Conservation (phyloP, 768 basidiomycete genomes). For the Pulveroboletus sp. region DNA sequence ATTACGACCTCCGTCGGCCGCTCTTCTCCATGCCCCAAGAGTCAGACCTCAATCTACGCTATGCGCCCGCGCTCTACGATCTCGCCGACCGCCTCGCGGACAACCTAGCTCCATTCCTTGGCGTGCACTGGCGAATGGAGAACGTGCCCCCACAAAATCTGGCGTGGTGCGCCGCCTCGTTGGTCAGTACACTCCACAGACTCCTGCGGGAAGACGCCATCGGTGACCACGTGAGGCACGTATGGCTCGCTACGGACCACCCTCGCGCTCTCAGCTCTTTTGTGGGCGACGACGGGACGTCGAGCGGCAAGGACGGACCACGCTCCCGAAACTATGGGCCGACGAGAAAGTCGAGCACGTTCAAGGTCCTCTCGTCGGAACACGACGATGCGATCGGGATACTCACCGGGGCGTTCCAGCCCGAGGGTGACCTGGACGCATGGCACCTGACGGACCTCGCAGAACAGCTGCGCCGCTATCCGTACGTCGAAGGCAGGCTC, state of each 20-base stretch:
- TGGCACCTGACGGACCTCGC: conserved; percentile 44
- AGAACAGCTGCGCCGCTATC: conserved; percentile 31
- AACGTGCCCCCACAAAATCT: conserved; percentile 41
- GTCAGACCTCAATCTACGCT: conserved; percentile 34
- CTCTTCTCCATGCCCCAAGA: conserved; percentile 35
- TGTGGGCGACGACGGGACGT: neutral
- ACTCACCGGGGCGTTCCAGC: conserved; percentile 41
- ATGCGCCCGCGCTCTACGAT: conserved; percentile 40
- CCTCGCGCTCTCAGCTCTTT: conserved; percentile 24
- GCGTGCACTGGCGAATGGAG: conserved; percentile 59
- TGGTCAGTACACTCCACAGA: conserved; percentile 41
- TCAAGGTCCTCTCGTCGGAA: conserved; percentile 37
- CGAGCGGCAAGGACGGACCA: neutral
- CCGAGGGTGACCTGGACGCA: conserved; percentile 35
- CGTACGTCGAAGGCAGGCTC: conserved; percentile 21
- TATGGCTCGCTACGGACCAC: conserved; percentile 60
- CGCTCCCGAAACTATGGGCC: neutral
- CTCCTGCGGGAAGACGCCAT: conserved; percentile 31
- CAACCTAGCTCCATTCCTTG: conserved; percentile 39
- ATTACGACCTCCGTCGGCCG: conserved; percentile 49
- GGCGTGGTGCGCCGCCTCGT: conserved; percentile 45
- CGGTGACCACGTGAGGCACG: conserved; percentile 33
- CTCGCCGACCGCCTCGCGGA: conserved; percentile 38
- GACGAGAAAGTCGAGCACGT: conserved; percentile 43
- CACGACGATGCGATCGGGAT: conserved; percentile 45